Conservation (phyloP, 2,329 filamentous ascomycete species). For the Talaromyces funiculosus region DNA sequence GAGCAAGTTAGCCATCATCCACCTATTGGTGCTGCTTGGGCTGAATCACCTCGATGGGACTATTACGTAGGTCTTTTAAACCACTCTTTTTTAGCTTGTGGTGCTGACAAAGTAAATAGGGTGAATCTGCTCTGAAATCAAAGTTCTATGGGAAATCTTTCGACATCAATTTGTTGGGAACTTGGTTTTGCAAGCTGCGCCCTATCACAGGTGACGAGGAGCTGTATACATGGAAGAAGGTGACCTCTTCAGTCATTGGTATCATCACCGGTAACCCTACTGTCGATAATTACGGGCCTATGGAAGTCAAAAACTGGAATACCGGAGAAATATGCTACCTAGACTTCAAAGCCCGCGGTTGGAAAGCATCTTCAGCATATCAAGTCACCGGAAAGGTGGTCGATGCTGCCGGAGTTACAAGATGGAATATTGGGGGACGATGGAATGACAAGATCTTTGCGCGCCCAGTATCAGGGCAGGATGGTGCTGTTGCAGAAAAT, state of each 20-base stretch:
- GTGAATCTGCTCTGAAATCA: slow-evolving; percentile 88
- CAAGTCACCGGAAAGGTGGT: slow-evolving; percentile 82
- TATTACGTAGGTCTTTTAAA: slow-evolving; percentile 68
- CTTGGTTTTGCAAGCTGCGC: slow-evolving; percentile 87
- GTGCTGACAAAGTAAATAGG: slow-evolving; percentile 43
- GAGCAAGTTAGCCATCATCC: slow-evolving; percentile 98
- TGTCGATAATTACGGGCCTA: slow-evolving; percentile 95
- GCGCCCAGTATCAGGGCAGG: slow-evolving; percentile 82
- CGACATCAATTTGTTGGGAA: slow-evolving; percentile 91
- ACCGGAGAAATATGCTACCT: slow-evolving; percentile 85
- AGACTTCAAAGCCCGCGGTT: slow-evolving; percentile 92
- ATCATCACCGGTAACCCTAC: slow-evolving; percentile 96
- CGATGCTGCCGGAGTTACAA: slow-evolving; percentile 70
- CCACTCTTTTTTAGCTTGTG: background rate
- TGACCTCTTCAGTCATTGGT: slow-evolving; percentile 93
- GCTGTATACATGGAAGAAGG: slow-evolving; percentile 98
- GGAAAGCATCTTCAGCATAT: slow-evolving; percentile 90
- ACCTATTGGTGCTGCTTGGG: slow-evolving; percentile 86
- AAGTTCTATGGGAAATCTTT: slow-evolving; percentile 98
- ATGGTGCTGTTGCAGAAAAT: slow-evolving; percentile 50
- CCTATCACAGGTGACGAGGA: slow-evolving; percentile 72
- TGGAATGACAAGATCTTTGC: slow-evolving; percentile 99
- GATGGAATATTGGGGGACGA: slow-evolving; percentile 83
- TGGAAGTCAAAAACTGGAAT: slow-evolving; percentile 97
- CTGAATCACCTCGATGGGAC: slow-evolving; percentile 89